phyloP scores from a whole-genome alignment of 164 flowering plant genomes.

The Liquidambar formosana region DNA sequence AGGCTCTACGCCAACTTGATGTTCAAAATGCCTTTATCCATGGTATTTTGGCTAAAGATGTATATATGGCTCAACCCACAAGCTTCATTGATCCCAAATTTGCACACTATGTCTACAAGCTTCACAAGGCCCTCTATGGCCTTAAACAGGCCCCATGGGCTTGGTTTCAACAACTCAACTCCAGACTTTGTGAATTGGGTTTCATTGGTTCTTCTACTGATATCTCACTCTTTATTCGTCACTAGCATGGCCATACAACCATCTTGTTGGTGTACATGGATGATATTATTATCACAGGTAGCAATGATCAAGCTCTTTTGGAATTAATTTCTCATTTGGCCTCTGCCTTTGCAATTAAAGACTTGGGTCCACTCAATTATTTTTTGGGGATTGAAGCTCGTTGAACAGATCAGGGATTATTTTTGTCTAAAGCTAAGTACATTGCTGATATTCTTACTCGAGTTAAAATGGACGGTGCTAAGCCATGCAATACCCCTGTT shows the following conservation, averaged over 20 bases:
- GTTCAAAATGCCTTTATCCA: constrained; percentile 1
- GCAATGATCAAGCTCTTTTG: neutral
- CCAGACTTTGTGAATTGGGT: neutral
- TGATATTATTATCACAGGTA: neutral
- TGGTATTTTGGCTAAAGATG: neutral
- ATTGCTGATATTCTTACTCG: neutral
- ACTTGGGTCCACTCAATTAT: neutral
- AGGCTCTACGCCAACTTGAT: constrained; percentile 3
- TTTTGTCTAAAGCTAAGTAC: neutral
- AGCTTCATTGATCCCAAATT: neutral
- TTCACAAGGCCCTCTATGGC: constrained; percentile 11
- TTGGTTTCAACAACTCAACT: constrained; percentile 2
- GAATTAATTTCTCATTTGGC: neutral
- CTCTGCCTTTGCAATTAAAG: neutral
- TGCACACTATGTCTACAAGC: neutral
- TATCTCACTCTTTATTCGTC: neutral
- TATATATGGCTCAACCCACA: constrained; percentile 4
- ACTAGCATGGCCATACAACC: neutral
- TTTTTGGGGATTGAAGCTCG: neutral
- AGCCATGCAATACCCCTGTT: neutral
- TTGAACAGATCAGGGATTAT: neutral
- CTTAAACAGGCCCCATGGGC: constrained; percentile 14
- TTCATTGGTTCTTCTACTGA: neutral
- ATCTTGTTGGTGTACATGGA: neutral
- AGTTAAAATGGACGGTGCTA: neutral